Conservation (phyloP, 2,329 filamentous ascomycete species). For the Colletotrichum liriopes region DNA sequence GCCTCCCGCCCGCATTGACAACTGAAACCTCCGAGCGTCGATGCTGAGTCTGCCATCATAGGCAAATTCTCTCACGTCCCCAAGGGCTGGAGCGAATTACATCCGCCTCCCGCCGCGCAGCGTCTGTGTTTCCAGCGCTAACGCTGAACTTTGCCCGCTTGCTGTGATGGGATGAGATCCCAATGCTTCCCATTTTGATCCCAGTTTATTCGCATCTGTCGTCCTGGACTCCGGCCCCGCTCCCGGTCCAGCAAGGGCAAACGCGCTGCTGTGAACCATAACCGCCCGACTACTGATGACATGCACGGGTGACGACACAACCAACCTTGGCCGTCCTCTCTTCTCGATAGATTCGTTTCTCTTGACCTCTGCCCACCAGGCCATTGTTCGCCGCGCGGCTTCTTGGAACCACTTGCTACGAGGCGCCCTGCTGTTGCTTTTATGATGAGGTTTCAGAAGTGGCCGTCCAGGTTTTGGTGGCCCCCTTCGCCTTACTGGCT, state of each 20-base stretch:
- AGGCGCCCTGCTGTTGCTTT: background rate
- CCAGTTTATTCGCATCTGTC: background rate
- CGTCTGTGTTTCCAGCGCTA: slow-evolving; percentile 4
- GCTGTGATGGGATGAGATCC: slow-evolving; percentile 11
- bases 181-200: slow-evolving; percentile 8
- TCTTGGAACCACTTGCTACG: background rate
- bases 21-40: slow-evolving; percentile 27
- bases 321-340: background rate
- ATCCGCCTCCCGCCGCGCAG: slow-evolving; percentile 7
- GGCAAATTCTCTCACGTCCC: too few species aligned
- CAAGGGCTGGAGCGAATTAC: background rate
- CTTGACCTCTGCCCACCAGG: background rate
- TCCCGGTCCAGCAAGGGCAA: background rate
- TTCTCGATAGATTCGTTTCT: background rate
- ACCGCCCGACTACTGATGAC: background rate
- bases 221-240: background rate
- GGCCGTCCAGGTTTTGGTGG: background rate
- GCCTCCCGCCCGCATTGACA: slow-evolving; percentile 13
- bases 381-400: background rate
- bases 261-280: background rate
- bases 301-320: background rate
- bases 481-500: background rate
- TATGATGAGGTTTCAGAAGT: too few species aligned
- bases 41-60: slow-evolving; percentile 17
- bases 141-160: background rate